Conservation (phyloP, 148 eudicot species). For the Nepenthes mirabilis region DNA sequence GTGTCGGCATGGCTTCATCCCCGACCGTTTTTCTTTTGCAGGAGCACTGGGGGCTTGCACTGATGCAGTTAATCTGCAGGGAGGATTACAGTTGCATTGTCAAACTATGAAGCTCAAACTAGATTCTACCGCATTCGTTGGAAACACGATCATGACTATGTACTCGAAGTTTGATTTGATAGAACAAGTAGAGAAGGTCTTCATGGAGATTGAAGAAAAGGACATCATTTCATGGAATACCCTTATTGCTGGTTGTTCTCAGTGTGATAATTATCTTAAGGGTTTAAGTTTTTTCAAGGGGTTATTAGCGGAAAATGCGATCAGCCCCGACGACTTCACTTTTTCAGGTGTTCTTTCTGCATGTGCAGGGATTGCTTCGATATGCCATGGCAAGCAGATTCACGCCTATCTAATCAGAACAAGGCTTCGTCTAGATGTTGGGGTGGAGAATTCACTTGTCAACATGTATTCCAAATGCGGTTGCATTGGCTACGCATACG, state of each 20-base stretch:
- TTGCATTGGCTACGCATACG: constrained; percentile 21
- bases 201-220: constrained; percentile 25
- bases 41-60: constrained; percentile 28
- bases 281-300: constrained; percentile 27
- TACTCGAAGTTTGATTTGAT: constrained; percentile 26
- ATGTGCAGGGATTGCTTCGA: constrained; percentile 33
- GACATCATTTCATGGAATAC: constrained; percentile 57
- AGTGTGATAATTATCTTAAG: constrained; percentile 17
- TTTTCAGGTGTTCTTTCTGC: constrained; percentile 38
- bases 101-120: constrained; percentile 24
- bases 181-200: constrained; percentile 28
- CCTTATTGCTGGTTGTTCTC: constrained; percentile 23
- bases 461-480: constrained; percentile 65
- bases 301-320: constrained; percentile 18
- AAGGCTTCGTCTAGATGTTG: constrained; percentile 21
- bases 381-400: constrained; percentile 32
- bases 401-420: constrained; percentile 33
- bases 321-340: constrained; percentile 35
- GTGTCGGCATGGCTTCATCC: constrained; percentile 26
- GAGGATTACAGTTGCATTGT: constrained; percentile 33
- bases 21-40: constrained; percentile 31
- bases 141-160: constrained; percentile 28
- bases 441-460: constrained; percentile 36
- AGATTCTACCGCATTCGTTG: constrained; percentile 24
- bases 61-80: constrained; percentile 11